These are phyloP conservation scores for Curvularia sp. DNA, from an alignment of 2,329 filamentous ascomycete genomes.

Conservation along the genomic window DNA sequence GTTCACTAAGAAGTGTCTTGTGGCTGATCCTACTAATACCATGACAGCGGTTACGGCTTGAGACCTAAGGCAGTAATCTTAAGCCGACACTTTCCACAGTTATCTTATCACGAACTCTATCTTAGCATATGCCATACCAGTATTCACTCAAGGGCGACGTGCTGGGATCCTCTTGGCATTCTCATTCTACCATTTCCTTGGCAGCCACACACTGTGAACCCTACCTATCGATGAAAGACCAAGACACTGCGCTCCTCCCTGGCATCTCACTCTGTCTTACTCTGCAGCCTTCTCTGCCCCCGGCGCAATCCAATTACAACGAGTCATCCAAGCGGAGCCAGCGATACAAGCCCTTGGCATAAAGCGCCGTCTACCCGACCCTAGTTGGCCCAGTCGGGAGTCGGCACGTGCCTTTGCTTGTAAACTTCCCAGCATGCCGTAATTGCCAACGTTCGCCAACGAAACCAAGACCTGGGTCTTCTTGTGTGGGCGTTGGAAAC, in stretches of 20 bases:
- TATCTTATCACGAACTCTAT: background rate
- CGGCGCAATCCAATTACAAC: conserved; percentile 7
- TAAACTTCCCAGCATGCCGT: conserved; percentile 29
- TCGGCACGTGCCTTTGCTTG: conserved; percentile 27
- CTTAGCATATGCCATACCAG: conserved; percentile 12
- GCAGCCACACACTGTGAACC: too few species aligned
- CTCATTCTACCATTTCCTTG: too few species aligned
- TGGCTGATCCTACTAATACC: background rate
- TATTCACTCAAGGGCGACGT: background rate
- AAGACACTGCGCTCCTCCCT: conserved; percentile 22
- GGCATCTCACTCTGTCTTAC: conserved; percentile 10
- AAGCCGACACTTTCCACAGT: conserved; percentile 12
- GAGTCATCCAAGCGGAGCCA: background rate
- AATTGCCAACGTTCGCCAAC: conserved; percentile 31
- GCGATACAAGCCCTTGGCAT: conserved; percentile 12
- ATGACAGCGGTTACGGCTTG: background rate
- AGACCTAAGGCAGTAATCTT: conserved; percentile 1
- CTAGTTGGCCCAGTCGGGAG: conserved; percentile 28
- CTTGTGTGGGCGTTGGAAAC: background rate
- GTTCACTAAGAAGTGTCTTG: background rate
- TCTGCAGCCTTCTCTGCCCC: conserved; percentile 1
- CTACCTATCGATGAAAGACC: conserved; percentile 15
- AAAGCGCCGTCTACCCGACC: conserved; percentile 20
- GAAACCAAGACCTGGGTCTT: conserved; percentile 21
- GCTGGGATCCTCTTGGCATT: too few species aligned